A percentile compares a stretch with the other conserved stretches of the same genome.
Conservation (phyloP, 2,329 filamentous ascomycete species). For the Arthrobotrys entomopaga region DNA sequence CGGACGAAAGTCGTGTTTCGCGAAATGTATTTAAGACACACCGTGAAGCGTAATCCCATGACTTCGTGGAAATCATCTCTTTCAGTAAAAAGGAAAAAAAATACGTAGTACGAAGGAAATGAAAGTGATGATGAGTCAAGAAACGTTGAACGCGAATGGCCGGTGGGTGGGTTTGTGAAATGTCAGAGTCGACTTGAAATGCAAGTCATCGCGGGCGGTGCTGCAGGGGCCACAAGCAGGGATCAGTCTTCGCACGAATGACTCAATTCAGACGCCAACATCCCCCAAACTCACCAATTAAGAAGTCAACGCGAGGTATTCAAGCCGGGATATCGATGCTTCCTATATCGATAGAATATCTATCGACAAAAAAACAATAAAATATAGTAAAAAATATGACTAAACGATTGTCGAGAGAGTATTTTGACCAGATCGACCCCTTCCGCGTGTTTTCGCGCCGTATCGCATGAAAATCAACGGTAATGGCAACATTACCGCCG, state of each 20-base stretch:
- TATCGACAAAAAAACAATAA: neutral
- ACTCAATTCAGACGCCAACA: slow-evolving; percentile 8
- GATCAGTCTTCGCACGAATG: neutral
- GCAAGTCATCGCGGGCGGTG: slow-evolving; percentile 24
- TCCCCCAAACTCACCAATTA: neutral
- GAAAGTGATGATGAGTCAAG: neutral
- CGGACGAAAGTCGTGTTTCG: neutral
- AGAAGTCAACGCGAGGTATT: neutral
- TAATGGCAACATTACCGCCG: slow-evolving; percentile 22
- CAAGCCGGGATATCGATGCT: neutral
- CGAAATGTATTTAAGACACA: slow-evolving; percentile 10
- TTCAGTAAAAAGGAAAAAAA: no score
- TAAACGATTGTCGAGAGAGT: slow-evolving; percentile 17
- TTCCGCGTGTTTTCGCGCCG: slow-evolving; percentile 6
- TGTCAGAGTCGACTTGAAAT: neutral
- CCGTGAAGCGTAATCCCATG: slow-evolving; percentile 42
- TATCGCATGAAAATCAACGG: slow-evolving; percentile 30
- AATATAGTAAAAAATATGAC: slow-evolving; percentile 3
- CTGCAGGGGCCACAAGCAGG: neutral
- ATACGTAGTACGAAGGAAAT: no score
- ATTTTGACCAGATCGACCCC: neutral
- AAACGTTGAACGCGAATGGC: neutral
- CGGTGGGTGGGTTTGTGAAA: neutral
- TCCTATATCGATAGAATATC: neutral
- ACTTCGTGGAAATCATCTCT: slow-evolving; percentile 22